These are phyloP conservation scores for Penicillium sp. DNA, from an alignment of 2,329 filamentous ascomycete genomes.

Conservation along the genomic window DNA sequence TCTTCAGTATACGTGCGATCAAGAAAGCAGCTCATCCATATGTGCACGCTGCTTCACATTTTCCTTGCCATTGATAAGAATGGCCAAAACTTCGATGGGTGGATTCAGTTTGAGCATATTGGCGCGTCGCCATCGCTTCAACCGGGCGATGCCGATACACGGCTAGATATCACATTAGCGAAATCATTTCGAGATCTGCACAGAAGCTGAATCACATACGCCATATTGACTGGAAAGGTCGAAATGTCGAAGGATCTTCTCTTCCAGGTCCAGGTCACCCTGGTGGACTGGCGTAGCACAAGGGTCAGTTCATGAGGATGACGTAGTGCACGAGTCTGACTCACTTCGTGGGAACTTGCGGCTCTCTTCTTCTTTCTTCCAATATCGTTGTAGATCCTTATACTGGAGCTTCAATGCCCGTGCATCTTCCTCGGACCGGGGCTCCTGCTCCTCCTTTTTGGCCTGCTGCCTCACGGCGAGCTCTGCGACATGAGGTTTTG, in stretches of 20 bases:
- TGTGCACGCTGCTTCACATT: constrained; percentile 58
- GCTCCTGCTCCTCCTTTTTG: constrained; percentile 39
- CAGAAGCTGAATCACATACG: constrained; percentile 52
- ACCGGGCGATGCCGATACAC: constrained; percentile 44
- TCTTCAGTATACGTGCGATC: too few species aligned
- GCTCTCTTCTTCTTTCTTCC: constrained; percentile 64
- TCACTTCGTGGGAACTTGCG: constrained; percentile 57
- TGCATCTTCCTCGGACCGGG: constrained; percentile 31
- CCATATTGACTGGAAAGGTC: constrained; percentile 89
- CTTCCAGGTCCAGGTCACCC: constrained; percentile 60
- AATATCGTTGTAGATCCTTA: constrained; percentile 68
- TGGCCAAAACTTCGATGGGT: constrained; percentile 82
- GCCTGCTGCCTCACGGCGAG: constrained; percentile 44
- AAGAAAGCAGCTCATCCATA: constrained; percentile 44
- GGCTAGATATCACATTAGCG: neutral
- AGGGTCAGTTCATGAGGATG: neutral
- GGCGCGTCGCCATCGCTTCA: constrained; percentile 83
- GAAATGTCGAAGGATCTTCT: constrained; percentile 87
- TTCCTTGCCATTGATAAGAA: constrained; percentile 60
- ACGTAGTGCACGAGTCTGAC: constrained; percentile 6
- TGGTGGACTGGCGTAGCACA: constrained; percentile 64
- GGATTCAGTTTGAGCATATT: constrained; percentile 76
- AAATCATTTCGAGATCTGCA: too few species aligned
- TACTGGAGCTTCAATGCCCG: constrained; percentile 60
- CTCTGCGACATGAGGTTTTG: constrained; percentile 32